Evolutionary conservation across 352 stramenopile species (phyloP).

Genomic region (Discostella stelligera): DNA sequence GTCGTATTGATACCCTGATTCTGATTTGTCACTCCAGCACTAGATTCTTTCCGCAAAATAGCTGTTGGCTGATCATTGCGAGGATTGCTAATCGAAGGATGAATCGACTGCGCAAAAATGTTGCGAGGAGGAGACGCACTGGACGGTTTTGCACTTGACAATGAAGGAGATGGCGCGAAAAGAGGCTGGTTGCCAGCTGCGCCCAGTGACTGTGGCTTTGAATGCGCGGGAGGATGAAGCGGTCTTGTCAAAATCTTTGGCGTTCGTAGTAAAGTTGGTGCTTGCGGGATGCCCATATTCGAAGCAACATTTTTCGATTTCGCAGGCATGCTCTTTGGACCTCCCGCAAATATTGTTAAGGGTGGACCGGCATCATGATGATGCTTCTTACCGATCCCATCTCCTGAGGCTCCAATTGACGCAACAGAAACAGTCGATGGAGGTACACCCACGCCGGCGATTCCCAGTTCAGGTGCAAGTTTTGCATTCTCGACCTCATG

Average conservation of each 20-base stretch:
- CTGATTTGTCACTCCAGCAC: not conserved
- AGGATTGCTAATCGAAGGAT: conserved; percentile 11
- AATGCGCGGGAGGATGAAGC: conserved; percentile 15
- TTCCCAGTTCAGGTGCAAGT: conserved; percentile 14
- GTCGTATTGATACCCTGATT: not conserved
- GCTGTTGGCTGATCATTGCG: conserved; percentile 18
- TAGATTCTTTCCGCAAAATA: conserved; percentile 33
- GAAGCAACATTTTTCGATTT: conserved; percentile 29
- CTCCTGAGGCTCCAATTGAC: not conserved
- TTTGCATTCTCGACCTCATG: conserved; percentile 44
- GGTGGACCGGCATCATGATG: conserved; percentile 26
- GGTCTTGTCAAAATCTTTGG: conserved; percentile 55
- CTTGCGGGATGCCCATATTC: conserved; percentile 54
- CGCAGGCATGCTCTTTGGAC: conserved; percentile 19
- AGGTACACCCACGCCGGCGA: not conserved
- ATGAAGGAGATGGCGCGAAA: conserved; percentile 22
- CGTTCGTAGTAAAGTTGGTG: conserved; percentile 30
- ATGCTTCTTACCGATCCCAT: conserved; percentile 9
- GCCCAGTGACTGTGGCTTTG: conserved; percentile 1
- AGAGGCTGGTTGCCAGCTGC: conserved; percentile 40
- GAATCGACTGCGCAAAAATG: conserved; percentile 7
- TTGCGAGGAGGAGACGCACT: conserved; percentile 1
- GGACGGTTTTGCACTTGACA: not conserved
- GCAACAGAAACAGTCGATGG: conserved; percentile 10
- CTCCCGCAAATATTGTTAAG: conserved; percentile 45